Conservation (phyloP, 345 rosid genomes). For the Eucalyptus cloeziana region DNA sequence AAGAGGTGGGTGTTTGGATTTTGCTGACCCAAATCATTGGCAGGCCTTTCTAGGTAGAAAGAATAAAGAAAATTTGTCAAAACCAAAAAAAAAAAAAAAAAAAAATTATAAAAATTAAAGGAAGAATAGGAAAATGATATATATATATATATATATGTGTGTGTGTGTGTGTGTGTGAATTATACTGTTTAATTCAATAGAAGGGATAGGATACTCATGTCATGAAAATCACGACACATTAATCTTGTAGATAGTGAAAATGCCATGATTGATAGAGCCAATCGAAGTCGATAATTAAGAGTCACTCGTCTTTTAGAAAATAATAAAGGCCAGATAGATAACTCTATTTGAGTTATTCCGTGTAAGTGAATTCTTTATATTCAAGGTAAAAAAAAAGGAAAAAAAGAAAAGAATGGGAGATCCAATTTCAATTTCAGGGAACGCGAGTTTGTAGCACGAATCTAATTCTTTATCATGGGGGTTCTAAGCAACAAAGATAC, state of each 20-base stretch:
- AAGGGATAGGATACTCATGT: not conserved
- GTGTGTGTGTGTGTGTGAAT: not conserved
- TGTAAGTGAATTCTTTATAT: not conserved
- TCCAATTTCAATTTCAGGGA: not conserved
- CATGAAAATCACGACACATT: fast-evolving
- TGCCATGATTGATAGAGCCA: not conserved
- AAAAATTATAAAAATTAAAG: too few species aligned
- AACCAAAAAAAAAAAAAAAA: not conserved
- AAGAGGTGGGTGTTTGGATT: not conserved
- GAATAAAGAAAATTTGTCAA: not conserved
- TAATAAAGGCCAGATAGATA: fast-evolving
- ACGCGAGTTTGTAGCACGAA: not conserved
- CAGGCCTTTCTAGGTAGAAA: not conserved
- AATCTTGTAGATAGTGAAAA: not conserved
- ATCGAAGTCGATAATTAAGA: not conserved
- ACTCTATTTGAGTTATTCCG: not conserved
- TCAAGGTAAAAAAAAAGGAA: not conserved
- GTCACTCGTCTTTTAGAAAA: not conserved
- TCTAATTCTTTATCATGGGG: not conserved
- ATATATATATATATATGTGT: too few species aligned
- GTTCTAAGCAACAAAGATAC: not conserved
- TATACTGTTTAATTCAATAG: not conserved
- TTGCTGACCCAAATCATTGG: not conserved
- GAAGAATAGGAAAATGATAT: not conserved
- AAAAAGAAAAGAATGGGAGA: not conserved